These are phyloP conservation scores for Aureobasidium melanogenum DNA, from an alignment of 2,329 filamentous ascomycete species.

Conservation along the genomic window DNA sequence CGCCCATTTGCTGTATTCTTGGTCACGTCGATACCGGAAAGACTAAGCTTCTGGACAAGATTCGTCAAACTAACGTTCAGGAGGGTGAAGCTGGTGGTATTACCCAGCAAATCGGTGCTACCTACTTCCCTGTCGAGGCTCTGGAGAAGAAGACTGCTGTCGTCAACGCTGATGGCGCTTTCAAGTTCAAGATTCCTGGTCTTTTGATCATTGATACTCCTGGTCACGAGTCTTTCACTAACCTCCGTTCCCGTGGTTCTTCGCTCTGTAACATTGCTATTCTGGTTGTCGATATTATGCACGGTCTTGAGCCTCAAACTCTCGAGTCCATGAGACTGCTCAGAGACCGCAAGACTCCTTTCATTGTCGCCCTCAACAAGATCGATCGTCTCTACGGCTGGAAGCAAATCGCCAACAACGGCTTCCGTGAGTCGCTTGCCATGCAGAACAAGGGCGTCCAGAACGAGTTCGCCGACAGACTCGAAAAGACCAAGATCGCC, in stretches of 20 bases:
- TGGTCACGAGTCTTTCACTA: slow-evolving; percentile 99
- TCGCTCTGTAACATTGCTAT: slow-evolving; percentile 99
- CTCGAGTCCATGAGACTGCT: slow-evolving; percentile 94
- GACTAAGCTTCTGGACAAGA: slow-evolving; percentile 98
- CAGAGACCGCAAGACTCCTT: slow-evolving; percentile 88
- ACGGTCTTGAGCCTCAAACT: slow-evolving; percentile 94
- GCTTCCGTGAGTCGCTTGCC: slow-evolving; percentile 84
- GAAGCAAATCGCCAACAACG: slow-evolving; percentile 98
- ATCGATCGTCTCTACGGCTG: slow-evolving; percentile 98
- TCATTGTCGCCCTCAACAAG: slow-evolving; percentile 98
- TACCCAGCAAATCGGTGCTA: slow-evolving; percentile 98
- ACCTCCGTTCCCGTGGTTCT: slow-evolving; percentile 90
- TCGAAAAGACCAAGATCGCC: slow-evolving; percentile 84
- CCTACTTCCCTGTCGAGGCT: slow-evolving; percentile 94
- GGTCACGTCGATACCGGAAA: slow-evolving; percentile 99
- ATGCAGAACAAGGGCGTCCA: slow-evolving; percentile 89
- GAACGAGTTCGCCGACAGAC: slow-evolving; percentile 84
- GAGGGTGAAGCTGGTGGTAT: slow-evolving; percentile 99
- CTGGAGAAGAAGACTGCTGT: slow-evolving; percentile 87
- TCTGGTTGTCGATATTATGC: slow-evolving; percentile 98
- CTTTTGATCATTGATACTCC: slow-evolving; percentile 95
- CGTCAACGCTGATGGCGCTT: slow-evolving; percentile 80
- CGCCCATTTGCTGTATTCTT: slow-evolving; percentile 98
- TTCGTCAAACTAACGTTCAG: slow-evolving; percentile 96
- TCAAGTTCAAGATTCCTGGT: slow-evolving; percentile 97